These are phyloP conservation scores for Sporothrix sp. DNA, from an alignment of 2,329 filamentous ascomycete species.

Conservation along the genomic window DNA sequence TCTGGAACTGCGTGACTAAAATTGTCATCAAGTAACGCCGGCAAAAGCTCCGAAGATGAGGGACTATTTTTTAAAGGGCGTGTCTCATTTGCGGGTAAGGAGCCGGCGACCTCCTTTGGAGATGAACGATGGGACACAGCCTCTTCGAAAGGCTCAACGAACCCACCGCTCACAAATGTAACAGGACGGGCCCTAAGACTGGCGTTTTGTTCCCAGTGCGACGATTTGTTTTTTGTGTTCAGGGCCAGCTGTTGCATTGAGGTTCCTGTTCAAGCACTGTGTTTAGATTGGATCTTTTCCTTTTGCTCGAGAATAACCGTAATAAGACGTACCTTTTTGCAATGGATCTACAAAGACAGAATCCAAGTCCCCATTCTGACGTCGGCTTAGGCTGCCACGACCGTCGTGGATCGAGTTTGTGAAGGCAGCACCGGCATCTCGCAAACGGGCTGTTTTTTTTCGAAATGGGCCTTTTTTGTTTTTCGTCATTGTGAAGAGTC, in stretches of 20 bases:
- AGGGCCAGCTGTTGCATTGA: slow-evolving; percentile 40
- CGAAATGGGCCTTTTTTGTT: slow-evolving; percentile 17
- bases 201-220: slow-evolving; percentile 29
- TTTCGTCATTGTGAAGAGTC: slow-evolving; percentile 16
- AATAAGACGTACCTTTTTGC: no score
- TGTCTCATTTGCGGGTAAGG: no score
- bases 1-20: no score
- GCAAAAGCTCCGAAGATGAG: no score
- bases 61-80: no score
- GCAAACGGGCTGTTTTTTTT: slow-evolving; percentile 10
- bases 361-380: no score
- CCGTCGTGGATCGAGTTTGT: neutral
- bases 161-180: slow-evolving; percentile 43
- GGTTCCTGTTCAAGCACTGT: slow-evolving; percentile 23
- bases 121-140: neutral
- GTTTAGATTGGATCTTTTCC: no score
- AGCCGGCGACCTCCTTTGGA: no score
- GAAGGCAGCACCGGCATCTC: neutral
- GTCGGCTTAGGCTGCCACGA: neutral
- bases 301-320: no score
- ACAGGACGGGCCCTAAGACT: slow-evolving; percentile 41
- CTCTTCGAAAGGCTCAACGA: slow-evolving; percentile 38
- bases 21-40: no score
- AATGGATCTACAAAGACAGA: no score
- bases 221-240: slow-evolving; percentile 38